Percentiles rank a stretch among this genome's conserved stretches.
These are phyloP conservation scores for Penicillium coprophilum DNA, from an alignment of 495 filamentous ascomycete species.

Conservation along the genomic window DNA sequence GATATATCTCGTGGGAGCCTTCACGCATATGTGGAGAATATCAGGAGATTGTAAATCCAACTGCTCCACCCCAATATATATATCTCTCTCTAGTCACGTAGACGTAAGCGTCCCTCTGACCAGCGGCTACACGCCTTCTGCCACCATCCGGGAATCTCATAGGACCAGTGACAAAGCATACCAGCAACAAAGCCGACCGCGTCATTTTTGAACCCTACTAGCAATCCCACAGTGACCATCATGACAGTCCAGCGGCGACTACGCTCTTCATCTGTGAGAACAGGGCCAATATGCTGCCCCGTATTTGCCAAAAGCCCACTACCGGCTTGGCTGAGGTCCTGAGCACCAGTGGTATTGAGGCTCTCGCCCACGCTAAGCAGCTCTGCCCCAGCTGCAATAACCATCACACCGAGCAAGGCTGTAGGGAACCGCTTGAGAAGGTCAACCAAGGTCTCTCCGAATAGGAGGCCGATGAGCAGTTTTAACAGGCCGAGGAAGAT, in stretches of 20 bases:
- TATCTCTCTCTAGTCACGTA: conserved; percentile 9
- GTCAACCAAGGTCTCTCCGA: conserved; percentile 65
- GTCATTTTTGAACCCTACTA: conserved; percentile 87
- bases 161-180: conserved; percentile 65
- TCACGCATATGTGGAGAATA: not conserved
- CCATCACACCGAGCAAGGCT: conserved; percentile 78
- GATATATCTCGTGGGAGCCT: not conserved
- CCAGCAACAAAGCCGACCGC: conserved; percentile 83
- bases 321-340: conserved; percentile 51
- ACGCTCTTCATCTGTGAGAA: conserved; percentile 59
- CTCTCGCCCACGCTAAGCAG: conserved; percentile 79
- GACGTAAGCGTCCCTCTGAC: conserved; percentile 35
- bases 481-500: conserved; percentile 78
- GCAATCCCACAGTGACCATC: conserved; percentile 77
- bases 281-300: conserved; percentile 37
- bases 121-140: conserved; percentile 30
- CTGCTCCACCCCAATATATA: not conserved
- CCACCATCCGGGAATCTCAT: conserved; percentile 36
- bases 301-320: conserved; percentile 37
- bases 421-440: conserved; percentile 69
- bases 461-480: conserved; percentile 69
- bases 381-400: conserved; percentile 84
- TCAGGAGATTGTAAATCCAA: not conserved
- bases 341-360: conserved; percentile 66
- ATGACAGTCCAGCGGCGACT: conserved; percentile 78